Evolutionary conservation across 2,329 filamentous ascomycete genomes (phyloP), one percentile per base, ranked within the genome.

Genomic region (Remersonia thermophila): DNA sequence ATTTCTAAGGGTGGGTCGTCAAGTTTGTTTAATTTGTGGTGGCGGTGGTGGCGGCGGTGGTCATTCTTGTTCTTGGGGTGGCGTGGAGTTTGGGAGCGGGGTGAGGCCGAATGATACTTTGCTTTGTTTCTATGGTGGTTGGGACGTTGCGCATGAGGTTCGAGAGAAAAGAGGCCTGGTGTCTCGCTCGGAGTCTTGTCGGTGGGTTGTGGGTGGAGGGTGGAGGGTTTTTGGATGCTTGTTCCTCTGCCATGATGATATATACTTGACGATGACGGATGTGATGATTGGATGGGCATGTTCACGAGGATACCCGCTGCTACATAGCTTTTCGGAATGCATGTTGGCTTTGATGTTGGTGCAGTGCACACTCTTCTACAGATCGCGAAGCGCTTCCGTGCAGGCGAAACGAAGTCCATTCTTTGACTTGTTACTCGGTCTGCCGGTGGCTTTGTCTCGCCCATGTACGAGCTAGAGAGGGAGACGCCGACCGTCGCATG

Each of bases 221-320:
- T 27, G 11, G 23, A 13, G 30, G 18, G 14, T 16, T n/a, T 15
- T 7, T 30, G 7, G 20, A 10, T 26, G 18, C 32, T 23, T 5
- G 5, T 23, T 23, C 20, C 20, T 9, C 20, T 23, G 20, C 20
- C n/a, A n/a, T n/a, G n/a, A n/a, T n/a, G 28, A 32, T 37, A 28
- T 17, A 30, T 36, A 16, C 20, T 33, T 35, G 20, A 40, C 38
- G 37, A 43, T 30, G 40, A 39, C 33, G 23, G 27, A 37, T 38
- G 37, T 39, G 37, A 38, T 30, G 37, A 35, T 37, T 25, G 37
- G 37, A 33, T 39, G 13, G 34, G 37, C 40, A 30, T 40, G 40
- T 9, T 33, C 12, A 39, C 7, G 36, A 40, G 40, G 35, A 43
- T 43, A 43, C 40, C 40, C 40, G 37, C 33, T 39, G 37, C 23